A percentile compares a stretch with the other conserved stretches of the same genome.
phyloP scores from a whole-genome alignment of 345 rosid genomes.

The Dipteronia dyeriana region DNA sequence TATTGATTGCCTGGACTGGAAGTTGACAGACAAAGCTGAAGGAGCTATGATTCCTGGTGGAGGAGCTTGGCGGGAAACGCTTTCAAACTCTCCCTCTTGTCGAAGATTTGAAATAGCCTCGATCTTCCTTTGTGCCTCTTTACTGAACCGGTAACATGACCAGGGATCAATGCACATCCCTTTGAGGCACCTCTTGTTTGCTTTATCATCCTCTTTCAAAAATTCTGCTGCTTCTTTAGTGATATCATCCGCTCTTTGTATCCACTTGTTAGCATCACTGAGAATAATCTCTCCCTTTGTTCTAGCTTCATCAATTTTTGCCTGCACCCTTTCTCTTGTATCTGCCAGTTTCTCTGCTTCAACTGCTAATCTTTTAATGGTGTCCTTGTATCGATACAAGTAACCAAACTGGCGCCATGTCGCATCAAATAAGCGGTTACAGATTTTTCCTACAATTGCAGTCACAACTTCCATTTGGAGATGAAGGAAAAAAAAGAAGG shows the following conservation, averaged over 20 bases:
- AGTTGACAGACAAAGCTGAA: not conserved
- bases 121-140: not conserved
- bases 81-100: not conserved
- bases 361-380: not conserved
- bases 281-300: not conserved
- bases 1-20: not conserved
- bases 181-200: not conserved
- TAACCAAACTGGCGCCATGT: not conserved
- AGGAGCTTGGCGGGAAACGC: not conserved
- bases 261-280: not conserved
- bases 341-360: not conserved
- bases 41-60: not conserved
- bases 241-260: not conserved
- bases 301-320: not conserved
- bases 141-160: not conserved
- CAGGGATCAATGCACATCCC: not conserved
- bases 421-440: not conserved
- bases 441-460: not conserved
- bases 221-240: not conserved
- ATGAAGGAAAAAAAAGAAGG: too few relatives aligned
- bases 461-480: too few relatives aligned
- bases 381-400: not conserved
- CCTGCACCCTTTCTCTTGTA: conserved; percentile 3
- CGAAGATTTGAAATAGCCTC: not conserved
- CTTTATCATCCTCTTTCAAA: not conserved